A percentile compares a stretch with the other conserved stretches of the same genome.
Evolutionary conservation across 164 flowering plant species (phyloP).

Genomic region (Berberis thunbergii): DNA sequence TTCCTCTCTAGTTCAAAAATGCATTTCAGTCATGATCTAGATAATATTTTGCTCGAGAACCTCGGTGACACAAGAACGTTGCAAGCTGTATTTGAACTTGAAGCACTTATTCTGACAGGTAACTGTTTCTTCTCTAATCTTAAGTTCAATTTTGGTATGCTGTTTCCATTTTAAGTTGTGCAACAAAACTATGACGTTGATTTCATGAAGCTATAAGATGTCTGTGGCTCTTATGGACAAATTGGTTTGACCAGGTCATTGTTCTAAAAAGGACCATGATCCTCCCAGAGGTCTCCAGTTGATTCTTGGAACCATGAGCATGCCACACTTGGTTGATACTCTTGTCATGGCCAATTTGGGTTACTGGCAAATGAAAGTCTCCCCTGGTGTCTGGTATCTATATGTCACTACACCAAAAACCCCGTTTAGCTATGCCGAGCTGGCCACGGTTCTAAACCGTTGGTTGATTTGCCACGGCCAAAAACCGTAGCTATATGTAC

Average conservation of each 20-base stretch:
- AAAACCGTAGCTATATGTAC: no score
- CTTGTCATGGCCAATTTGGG: conserved; percentile 97
- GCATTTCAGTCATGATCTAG: conserved; percentile 79
- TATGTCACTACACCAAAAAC: no score
- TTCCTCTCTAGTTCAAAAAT: conserved; percentile 2
- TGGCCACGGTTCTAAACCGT: no score
- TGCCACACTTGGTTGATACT: conserved; percentile 92
- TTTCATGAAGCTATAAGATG: no score
- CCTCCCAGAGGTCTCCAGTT: conserved; percentile 95
- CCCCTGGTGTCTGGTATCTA: conserved; percentile 98
- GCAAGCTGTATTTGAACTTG: conserved; percentile 94
- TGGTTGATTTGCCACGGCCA: no score
- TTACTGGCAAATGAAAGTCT: conserved; percentile 98
- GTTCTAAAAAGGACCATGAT: conserved; percentile 95
- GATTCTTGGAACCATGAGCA: conserved; percentile 79
- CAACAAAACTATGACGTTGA: background rate
- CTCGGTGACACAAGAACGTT: conserved; percentile 79
- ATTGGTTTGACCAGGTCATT: conserved; percentile 57
- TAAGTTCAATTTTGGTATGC: background rate
- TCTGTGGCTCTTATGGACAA: background rate
- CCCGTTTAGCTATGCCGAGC: no score
- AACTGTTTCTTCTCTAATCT: conserved; percentile 3
- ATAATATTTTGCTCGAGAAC: conserved; percentile 96
- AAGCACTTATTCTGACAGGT: conserved; percentile 96
- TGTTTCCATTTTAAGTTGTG: background rate